phyloP scores from a whole-genome alignment of 176 grass and related monocot genomes.

The Pontederia paniculata region DNA sequence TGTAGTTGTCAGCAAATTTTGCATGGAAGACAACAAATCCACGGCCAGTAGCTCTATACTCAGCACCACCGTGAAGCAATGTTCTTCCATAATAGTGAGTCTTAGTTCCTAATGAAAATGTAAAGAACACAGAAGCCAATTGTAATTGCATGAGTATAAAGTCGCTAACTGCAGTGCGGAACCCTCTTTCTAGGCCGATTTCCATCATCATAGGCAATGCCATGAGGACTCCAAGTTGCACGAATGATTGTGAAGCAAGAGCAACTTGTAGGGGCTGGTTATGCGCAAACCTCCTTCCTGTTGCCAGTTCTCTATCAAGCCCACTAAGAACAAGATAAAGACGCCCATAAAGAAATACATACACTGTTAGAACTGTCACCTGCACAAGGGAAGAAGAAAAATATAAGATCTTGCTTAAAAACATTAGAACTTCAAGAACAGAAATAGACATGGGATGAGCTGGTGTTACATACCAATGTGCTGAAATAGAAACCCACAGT shows the following conservation, averaged over 20 bases:
- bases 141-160: conserved; percentile 96
- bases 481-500: conserved; percentile 96
- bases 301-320: conserved; percentile 50
- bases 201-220: conserved; percentile 96
- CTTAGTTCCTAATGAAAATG: conserved; percentile 89
- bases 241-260: conserved; percentile 83
- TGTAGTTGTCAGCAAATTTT: conserved; percentile 88
- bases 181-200: conserved; percentile 93
- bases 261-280: conserved; percentile 81
- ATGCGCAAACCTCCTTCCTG: conserved; percentile 48
- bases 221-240: conserved; percentile 91
- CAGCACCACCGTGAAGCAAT: conserved; percentile 78
- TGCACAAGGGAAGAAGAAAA: conserved; percentile 26
- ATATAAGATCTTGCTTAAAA: background rate
- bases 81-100: conserved; percentile 94
- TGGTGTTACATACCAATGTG: conserved; percentile 46
- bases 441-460: conserved; percentile 1
- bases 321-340: conserved; percentile 88
- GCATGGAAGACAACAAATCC: conserved; percentile 98
- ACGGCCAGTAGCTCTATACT: conserved; percentile 87
- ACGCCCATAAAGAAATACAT: conserved; percentile 88
- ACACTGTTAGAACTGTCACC: conserved; percentile 80
- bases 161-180: conserved; percentile 84
- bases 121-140: conserved; percentile 90
- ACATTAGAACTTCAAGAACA: background rate